Evolutionary conservation across 306 rosid species (phyloP).

Genomic region (Malus asiatica): DNA sequence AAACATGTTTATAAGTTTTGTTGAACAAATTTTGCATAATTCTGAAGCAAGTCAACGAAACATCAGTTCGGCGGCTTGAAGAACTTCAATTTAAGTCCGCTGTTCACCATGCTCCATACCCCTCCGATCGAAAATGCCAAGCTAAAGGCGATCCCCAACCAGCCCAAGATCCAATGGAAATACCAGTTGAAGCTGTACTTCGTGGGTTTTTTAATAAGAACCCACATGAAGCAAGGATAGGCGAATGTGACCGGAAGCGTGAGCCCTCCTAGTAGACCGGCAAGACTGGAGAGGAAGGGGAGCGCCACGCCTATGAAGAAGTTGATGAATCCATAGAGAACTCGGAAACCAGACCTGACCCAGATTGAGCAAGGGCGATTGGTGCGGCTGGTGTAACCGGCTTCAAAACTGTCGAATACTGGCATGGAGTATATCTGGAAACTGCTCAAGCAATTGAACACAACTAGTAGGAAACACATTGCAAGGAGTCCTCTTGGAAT

Average conservation of each 20-base stretch:
- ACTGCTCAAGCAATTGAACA: slow-evolving; percentile 91
- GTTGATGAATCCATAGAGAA: slow-evolving; percentile 67
- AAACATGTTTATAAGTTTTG: neutral
- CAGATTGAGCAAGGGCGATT: slow-evolving; percentile 95
- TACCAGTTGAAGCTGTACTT: slow-evolving; percentile 93
- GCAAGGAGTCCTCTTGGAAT: slow-evolving; percentile 83
- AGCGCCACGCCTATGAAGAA: slow-evolving; percentile 98
- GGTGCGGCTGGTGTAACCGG: slow-evolving; percentile 91
- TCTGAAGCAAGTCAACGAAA: neutral
- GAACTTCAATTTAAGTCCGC: slow-evolving; percentile 86
- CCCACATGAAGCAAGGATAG: slow-evolving; percentile 99
- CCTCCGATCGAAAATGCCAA: slow-evolving; percentile 94
- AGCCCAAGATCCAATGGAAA: slow-evolving; percentile 83
- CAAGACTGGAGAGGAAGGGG: slow-evolving; percentile 95
- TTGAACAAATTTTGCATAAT: neutral
- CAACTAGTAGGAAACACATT: slow-evolving; percentile 81
- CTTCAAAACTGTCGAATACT: slow-evolving; percentile 95
- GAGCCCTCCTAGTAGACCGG: slow-evolving; percentile 93
- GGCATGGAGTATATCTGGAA: slow-evolving; percentile 99
- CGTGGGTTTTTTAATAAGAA: slow-evolving; percentile 81
- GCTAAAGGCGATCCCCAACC: slow-evolving; percentile 89
- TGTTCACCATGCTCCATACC: slow-evolving; percentile 93
- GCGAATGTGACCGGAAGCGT: slow-evolving; percentile 98
- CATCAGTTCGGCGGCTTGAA: slow-evolving; percentile 72
- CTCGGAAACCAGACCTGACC: slow-evolving; percentile 93